These are phyloP conservation scores for Cyamopsis tetragonoloba DNA, from an alignment of 306 rosid species.

Conservation along the genomic window DNA sequence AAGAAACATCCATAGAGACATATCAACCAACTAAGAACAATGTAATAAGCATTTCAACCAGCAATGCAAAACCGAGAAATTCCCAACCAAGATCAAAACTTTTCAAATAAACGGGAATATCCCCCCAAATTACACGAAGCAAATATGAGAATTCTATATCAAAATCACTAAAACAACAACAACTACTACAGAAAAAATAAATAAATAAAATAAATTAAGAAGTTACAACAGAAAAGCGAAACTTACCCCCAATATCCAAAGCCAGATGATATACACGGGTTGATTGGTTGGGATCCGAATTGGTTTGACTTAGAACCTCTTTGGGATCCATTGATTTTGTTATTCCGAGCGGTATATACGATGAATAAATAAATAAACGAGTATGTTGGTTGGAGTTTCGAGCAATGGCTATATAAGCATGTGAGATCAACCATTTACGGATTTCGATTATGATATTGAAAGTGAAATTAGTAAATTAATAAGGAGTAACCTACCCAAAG, in stretches of 20 bases:
- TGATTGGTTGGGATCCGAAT: conserved; percentile 35
- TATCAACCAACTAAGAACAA: background rate
- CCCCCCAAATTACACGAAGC: background rate
- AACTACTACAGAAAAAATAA: background rate
- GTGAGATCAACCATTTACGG: too few relatives aligned
- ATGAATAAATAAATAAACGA: background rate
- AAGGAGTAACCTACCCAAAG: too few relatives aligned
- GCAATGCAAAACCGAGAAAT: conserved; percentile 7
- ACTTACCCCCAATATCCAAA: conserved; percentile 82
- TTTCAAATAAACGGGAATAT: background rate
- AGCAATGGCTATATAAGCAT: too few relatives aligned
- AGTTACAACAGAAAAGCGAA: background rate
- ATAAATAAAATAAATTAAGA: background rate
- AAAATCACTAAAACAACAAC: background rate
- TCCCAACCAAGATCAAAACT: background rate
- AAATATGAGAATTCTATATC: background rate
- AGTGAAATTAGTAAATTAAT: too few relatives aligned
- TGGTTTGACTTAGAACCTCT: conserved; percentile 14
- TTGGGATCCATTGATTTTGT: conserved; percentile 46
- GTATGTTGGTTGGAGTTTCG: too few relatives aligned
- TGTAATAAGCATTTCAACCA: background rate
- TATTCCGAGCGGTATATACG: background rate
- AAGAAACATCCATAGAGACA: background rate
- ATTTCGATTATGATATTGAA: too few relatives aligned
- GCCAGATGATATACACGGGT: conserved; percentile 64